Percentiles rank a stretch among this genome's conserved stretches.
These are phyloP conservation scores for Trichophaea hybrida DNA, from an alignment of 2,329 filamentous ascomycete genomes.

Conservation along the genomic window DNA sequence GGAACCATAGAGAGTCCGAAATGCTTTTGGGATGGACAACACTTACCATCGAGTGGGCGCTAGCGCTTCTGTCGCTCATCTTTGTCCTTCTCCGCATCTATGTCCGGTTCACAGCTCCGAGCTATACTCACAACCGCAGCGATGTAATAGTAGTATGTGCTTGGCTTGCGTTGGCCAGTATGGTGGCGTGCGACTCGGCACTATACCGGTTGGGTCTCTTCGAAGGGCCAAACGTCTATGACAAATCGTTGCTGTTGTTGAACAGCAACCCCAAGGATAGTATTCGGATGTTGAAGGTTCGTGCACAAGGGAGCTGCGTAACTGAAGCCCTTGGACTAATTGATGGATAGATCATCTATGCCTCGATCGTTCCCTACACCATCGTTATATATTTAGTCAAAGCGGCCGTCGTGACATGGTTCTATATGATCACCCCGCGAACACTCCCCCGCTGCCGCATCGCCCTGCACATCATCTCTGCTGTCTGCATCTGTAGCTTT, in stretches of 20 bases:
- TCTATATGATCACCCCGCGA: slow-evolving; percentile 10
- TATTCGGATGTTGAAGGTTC: slow-evolving; percentile 15
- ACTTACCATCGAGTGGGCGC: slow-evolving; percentile 16
- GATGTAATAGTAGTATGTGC: slow-evolving; percentile 15
- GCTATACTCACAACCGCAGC: slow-evolving; percentile 6
- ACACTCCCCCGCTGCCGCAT: slow-evolving; percentile 6
- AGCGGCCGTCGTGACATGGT: slow-evolving; percentile 14
- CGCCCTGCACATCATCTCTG: slow-evolving; percentile 11
- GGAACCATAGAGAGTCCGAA: slow-evolving; percentile 3
- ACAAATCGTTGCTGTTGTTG: background rate
- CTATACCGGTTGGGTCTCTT: slow-evolving; percentile 7
- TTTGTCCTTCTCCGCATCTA: slow-evolving; percentile 20
- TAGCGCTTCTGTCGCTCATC: slow-evolving; percentile 9
- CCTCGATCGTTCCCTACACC: slow-evolving; percentile 12
- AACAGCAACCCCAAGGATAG: slow-evolving; percentile 10
- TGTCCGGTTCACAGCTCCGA: slow-evolving; percentile 5
- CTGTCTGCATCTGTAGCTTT: slow-evolving; percentile 3
- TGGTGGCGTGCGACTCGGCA: slow-evolving; percentile 8
- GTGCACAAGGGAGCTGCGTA: background rate
- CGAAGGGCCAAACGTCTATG: background rate
- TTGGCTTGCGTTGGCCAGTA: slow-evolving; percentile 12
- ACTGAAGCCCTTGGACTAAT: background rate
- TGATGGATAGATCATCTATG: slow-evolving; percentile 8
- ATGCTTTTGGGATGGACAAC: slow-evolving; percentile 2
- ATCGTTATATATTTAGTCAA: slow-evolving; percentile 15